phyloP scores from a whole-genome alignment of 2,329 filamentous ascomycete species.

The Fusarium transvaalense region DNA sequence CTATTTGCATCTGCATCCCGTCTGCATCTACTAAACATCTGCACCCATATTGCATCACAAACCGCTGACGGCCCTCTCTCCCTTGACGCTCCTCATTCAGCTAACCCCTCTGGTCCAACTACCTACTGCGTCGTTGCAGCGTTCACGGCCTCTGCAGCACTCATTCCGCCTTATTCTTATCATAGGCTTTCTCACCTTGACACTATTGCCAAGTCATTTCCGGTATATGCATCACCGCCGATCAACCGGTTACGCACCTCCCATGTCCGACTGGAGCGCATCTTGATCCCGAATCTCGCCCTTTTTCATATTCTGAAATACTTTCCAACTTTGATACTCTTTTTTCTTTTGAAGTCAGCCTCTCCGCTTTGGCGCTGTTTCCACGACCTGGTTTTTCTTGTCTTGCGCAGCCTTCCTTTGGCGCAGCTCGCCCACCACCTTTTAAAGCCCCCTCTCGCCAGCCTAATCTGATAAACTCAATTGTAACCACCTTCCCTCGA shows the following conservation, averaged over 20 bases:
- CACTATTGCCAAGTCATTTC: constrained; percentile 34
- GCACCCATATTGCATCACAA: constrained; percentile 15
- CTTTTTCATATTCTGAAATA: constrained; percentile 18
- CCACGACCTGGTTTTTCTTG: constrained; percentile 5
- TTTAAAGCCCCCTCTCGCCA: constrained; percentile 32
- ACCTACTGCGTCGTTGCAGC: constrained; percentile 5
- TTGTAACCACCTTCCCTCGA: constrained; percentile 24
- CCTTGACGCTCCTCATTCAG: constrained; percentile 1
- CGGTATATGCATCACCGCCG: constrained; percentile 31
- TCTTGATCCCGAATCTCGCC: constrained; percentile 22
- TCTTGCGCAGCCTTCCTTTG: constrained; percentile 19
- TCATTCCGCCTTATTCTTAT: constrained; percentile 9
- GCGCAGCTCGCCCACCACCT: constrained; percentile 14
- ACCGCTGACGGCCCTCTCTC: constrained; percentile 15
- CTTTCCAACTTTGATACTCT: constrained; percentile 10
- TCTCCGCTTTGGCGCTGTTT: constrained; percentile 35
- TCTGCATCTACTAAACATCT: neutral
- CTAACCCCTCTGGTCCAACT: neutral
- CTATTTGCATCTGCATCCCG: constrained; percentile 7
- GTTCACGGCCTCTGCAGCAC: neutral
- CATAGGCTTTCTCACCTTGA: constrained; percentile 27
- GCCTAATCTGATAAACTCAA: constrained; percentile 16
- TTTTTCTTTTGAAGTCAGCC: constrained; percentile 1
- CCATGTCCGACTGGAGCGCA: constrained; percentile 31
- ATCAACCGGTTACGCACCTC: constrained; percentile 25